Conservation (phyloP, 1,284 basidiomycete species). For the Abortiporus biennis region DNA sequence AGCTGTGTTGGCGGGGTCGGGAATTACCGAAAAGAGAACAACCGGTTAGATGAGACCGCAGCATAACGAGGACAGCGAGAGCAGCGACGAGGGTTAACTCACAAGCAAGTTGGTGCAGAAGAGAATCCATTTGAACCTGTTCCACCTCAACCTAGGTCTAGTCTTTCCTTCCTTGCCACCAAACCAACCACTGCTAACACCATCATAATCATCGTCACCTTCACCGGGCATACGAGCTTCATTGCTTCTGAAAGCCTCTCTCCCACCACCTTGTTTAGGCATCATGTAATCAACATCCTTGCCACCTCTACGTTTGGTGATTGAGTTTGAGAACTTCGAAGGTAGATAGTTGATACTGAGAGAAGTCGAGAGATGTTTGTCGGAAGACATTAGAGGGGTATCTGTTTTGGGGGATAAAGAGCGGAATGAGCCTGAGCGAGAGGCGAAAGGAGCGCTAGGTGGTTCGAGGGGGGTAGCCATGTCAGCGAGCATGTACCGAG, state of each 20-base stretch:
- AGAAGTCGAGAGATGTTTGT: slow-evolving; percentile 22
- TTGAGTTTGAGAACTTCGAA: slow-evolving; percentile 48
- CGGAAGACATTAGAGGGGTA: slow-evolving; percentile 15
- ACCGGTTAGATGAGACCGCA: slow-evolving; percentile 3
- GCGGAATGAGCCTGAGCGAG: slow-evolving; percentile 18
- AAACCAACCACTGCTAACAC: slow-evolving; percentile 33
- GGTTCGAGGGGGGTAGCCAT: slow-evolving; percentile 27
- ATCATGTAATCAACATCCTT: slow-evolving; percentile 20
- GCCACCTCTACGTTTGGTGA: slow-evolving; percentile 30
- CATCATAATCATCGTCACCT: slow-evolving; percentile 49
- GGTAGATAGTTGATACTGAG: slow-evolving; percentile 54
- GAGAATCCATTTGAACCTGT: slow-evolving; percentile 55
- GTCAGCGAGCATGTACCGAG: slow-evolving; percentile 31
- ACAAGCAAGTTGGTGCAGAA: slow-evolving; percentile 43
- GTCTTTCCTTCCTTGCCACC: slow-evolving; percentile 32
- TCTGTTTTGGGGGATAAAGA: slow-evolving; percentile 22
- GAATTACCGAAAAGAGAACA: slow-evolving; percentile 1
- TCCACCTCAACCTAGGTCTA: slow-evolving; percentile 46
- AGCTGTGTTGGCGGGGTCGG: slow-evolving; percentile 29
- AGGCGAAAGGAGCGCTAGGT: slow-evolving; percentile 24
- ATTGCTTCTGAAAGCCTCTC: slow-evolving; percentile 44
- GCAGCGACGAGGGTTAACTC: too few species aligned
- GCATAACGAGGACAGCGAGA: slow-evolving; percentile 13
- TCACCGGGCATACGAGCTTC: slow-evolving; percentile 45
- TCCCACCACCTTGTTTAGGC: slow-evolving; percentile 45